These are phyloP conservation scores for Alternaria triticimaculans DNA, from an alignment of 2,329 filamentous ascomycete genomes.

Conservation along the genomic window DNA sequence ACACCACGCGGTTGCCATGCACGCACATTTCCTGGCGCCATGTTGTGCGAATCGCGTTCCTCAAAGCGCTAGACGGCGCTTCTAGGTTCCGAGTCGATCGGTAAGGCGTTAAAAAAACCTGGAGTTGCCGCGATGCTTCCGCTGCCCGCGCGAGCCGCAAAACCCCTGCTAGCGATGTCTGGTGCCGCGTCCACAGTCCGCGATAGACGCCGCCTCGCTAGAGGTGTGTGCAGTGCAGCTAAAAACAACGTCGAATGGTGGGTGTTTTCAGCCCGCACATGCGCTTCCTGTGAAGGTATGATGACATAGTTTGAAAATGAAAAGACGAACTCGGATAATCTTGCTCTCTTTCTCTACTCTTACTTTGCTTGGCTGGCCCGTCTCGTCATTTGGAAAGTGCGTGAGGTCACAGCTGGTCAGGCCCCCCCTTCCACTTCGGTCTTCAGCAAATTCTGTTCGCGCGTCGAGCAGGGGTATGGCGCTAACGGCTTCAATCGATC, in stretches of 20 bases:
- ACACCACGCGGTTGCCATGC: conserved; percentile 4
- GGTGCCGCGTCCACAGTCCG: conserved; percentile 12
- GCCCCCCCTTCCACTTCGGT: not conserved
- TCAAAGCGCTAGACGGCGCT: conserved; percentile 20
- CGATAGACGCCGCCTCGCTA: conserved; percentile 25
- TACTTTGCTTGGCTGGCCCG: not conserved
- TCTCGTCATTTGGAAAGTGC: not conserved
- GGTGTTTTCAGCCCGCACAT: not conserved
- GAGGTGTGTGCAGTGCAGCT: conserved; percentile 19
- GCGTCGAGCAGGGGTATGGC: not conserved
- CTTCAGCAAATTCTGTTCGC: not conserved
- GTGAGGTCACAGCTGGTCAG: not conserved
- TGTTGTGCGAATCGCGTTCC: conserved; percentile 5
- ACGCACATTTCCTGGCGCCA: conserved; percentile 1
- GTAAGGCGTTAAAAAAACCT: conserved; percentile 10
- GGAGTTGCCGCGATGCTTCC: conserved; percentile 19
- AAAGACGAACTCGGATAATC: not conserved
- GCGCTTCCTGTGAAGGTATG: not conserved
- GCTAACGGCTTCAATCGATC: not conserved
- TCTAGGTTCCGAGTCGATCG: conserved; percentile 9
- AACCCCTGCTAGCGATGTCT: conserved; percentile 14
- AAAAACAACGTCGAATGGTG: conserved; percentile 22
- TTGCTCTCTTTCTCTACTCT: not conserved
- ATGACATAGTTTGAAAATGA: not conserved
- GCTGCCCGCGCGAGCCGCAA: conserved; percentile 14